Percentiles rank a stretch among this genome's conserved stretches.
These are phyloP conservation scores for Eucalyptus sp. DNA, from an alignment of 345 rosid species.

Conservation along the genomic window DNA sequence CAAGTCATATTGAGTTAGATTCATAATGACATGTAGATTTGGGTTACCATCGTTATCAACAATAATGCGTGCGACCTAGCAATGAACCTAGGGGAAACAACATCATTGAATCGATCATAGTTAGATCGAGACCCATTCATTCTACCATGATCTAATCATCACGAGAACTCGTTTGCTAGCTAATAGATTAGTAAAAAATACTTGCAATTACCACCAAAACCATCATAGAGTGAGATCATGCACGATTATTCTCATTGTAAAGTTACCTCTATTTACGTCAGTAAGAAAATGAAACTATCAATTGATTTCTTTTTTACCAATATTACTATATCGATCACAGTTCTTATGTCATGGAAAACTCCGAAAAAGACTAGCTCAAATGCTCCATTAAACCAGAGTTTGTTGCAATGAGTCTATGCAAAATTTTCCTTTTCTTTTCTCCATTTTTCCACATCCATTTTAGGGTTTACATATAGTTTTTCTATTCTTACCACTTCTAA, in stretches of 20 bases:
- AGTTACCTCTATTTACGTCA: neutral
- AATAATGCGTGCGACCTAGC: neutral
- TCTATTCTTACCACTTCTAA: neutral
- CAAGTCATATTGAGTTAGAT: neutral
- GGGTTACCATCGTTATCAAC: neutral
- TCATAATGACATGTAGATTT: neutral
- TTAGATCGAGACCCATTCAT: neutral
- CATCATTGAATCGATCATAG: neutral
- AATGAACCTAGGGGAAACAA: neutral
- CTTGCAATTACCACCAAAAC: neutral
- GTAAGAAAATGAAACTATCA: neutral
- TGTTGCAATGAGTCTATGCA: neutral
- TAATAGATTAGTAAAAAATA: neutral
- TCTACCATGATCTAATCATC: neutral
- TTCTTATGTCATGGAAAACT: neutral
- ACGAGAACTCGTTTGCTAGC: neutral
- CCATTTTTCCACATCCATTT: neutral
- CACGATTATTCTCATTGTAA: neutral
- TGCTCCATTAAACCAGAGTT: neutral
- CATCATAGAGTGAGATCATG: neutral
- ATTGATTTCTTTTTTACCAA: neutral
- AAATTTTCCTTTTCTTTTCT: neutral
- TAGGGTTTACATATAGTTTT: neutral
- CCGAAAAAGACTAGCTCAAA: neutral
- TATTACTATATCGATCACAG: neutral